Base-by-base conservation (phyloP, 257 asterid species). In the Primulina huaijiensis region DNA sequence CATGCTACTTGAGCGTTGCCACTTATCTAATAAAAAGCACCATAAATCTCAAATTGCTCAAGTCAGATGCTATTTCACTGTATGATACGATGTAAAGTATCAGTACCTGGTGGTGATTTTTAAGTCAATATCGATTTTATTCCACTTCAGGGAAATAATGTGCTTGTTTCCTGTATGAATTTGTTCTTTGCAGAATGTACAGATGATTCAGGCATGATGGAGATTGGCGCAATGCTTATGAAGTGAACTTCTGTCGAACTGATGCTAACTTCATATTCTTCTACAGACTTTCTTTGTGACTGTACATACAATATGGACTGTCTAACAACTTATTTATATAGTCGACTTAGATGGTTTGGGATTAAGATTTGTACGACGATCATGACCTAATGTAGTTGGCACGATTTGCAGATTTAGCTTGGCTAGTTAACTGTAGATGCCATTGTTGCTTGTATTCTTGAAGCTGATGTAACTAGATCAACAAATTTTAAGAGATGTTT, bases 141-240 rank as follows among this genome's bases (percentile, higher is more conserved):
- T 40, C 64, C 64, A 23, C 35, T 65, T 30, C 6, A 31, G 30
- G 55, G 63, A 69, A 21, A 59, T 25, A 27, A 60, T 53, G 50
- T 29, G 38, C 40, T 34, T 63, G 10, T 33, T 55, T 65, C 12
- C 34, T 67, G 69, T 30, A 27, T 74, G 64, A 34, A 70, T 35
- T 69, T 68, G 29, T 65, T 79, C 30, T 63, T 37, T 3, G 37
- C 82, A 86, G 82, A 82, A 78, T 83, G 73, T 79, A 65, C 88
- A 82, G 85, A 83, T 88, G 91, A 76, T 85, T 58, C 89, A 77
- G 6, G 83, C 84, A 17, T 88, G 88, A 83, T 64, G 83, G 70
- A 59, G 69, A 57, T 74, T 6, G 38, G 7, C 5, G 68, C 65
- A 25, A 27, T 12, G 58, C 57, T 60, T 17, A 23, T 70, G 53